phyloP scores from a whole-genome alignment of 495 filamentous ascomycete species.

The Extremus antarcticus region DNA sequence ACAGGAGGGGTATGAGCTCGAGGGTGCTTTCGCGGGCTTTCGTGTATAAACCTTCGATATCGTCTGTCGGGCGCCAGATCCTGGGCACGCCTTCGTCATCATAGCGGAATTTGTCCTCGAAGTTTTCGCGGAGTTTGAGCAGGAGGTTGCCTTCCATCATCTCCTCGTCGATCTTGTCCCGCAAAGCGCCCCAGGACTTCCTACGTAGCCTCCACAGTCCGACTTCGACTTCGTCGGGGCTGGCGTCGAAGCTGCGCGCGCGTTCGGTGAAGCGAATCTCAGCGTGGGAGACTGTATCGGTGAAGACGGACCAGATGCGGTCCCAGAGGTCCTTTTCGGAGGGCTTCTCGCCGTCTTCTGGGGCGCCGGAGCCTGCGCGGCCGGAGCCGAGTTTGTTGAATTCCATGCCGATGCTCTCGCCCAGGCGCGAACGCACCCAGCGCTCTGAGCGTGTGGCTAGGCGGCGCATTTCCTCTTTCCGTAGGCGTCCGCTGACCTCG shows the following conservation, averaged over 20 bases:
- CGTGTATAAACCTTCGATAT: constrained; percentile 92
- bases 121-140: constrained; percentile 92
- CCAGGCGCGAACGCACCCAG: constrained; percentile 78
- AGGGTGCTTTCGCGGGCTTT: constrained; percentile 82
- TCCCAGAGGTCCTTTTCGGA: constrained; percentile 87
- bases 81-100: constrained; percentile 88
- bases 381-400: constrained; percentile 91
- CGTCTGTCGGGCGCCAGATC: constrained; percentile 94
- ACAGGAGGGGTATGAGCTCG: constrained; percentile 75
- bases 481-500: constrained; percentile 66
- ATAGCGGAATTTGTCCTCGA: constrained; percentile 98
- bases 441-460: constrained; percentile 82
- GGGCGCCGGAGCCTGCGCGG: constrained; percentile 65
- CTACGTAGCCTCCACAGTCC: constrained; percentile 84
- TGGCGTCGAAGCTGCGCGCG: constrained; percentile 86
- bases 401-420: constrained; percentile 79
- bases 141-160: constrained; percentile 95
- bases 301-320: constrained; percentile 83
- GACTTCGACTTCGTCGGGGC: constrained; percentile 79
- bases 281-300: constrained; percentile 72
- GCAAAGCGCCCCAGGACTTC: constrained; percentile 86
- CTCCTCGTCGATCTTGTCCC: constrained; percentile 89
- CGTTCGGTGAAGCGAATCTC: constrained; percentile 75
- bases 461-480: constrained; percentile 91
- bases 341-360: constrained; percentile 64